These are phyloP conservation scores for Pyricularia sp. DNA, from an alignment of 2,329 filamentous ascomycete species.

Conservation along the genomic window DNA sequence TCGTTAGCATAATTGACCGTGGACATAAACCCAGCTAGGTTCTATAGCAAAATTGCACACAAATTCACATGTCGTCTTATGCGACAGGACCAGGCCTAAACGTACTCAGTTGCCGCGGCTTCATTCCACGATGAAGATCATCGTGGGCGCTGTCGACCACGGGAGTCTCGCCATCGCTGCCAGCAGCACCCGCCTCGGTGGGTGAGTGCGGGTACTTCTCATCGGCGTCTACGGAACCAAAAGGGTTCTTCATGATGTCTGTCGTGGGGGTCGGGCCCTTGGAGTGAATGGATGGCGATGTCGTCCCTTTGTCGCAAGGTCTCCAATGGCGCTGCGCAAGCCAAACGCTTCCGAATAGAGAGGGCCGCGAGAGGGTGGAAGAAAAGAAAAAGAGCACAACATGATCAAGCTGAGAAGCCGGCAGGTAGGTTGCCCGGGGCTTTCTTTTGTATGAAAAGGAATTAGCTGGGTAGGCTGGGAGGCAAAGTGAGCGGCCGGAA, in stretches of 20 bases:
- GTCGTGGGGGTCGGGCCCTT: constrained; percentile 1
- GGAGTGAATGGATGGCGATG: not conserved
- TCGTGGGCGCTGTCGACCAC: constrained; percentile 10
- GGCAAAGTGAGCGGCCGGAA: not conserved
- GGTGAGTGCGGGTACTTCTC: constrained; percentile 1
- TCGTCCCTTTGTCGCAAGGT: constrained; percentile 7
- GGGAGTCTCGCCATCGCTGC: not conserved
- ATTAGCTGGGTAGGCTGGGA: not conserved
- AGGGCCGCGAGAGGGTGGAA: not conserved
- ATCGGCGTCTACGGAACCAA: not conserved
- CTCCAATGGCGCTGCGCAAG: not conserved
- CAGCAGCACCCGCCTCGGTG: not conserved
- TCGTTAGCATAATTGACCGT: not conserved
- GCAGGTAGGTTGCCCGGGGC: too few relatives aligned
- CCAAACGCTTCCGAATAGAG: not conserved
- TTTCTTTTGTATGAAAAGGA: not conserved
- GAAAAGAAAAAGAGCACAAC: not conserved
- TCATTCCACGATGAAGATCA: constrained; percentile 18
- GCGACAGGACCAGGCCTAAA: too few relatives aligned
- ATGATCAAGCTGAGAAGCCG: not conserved
- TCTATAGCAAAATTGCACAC: not conserved
- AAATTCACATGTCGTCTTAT: not conserved
- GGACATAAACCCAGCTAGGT: not conserved
- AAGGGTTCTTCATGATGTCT: constrained; percentile 1
- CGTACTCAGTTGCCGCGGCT: constrained; percentile 16